These are phyloP conservation scores for Davidsoniella australis DNA, from an alignment of 2,329 filamentous ascomycete species.

Conservation along the genomic window DNA sequence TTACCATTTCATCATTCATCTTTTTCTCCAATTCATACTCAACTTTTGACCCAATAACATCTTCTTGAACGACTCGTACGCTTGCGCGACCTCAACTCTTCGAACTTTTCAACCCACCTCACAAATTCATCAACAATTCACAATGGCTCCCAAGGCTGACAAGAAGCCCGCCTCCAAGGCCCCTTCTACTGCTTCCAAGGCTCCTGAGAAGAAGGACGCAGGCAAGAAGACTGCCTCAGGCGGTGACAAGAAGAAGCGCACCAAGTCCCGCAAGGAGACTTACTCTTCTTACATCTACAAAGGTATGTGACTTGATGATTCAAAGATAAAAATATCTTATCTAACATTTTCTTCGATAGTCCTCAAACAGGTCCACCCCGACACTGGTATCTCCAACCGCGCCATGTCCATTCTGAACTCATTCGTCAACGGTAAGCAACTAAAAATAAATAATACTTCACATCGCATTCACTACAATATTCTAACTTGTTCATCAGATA, in stretches of 20 bases:
- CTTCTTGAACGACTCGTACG: neutral
- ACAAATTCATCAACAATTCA: constrained; percentile 20
- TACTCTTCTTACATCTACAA: constrained; percentile 99
- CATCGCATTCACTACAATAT: constrained; percentile 3
- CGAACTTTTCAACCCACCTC: constrained; percentile 7
- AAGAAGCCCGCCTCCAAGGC: constrained; percentile 99
- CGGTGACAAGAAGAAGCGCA: constrained; percentile 99
- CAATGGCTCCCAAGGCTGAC: constrained; percentile 96
- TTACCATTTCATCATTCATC: constrained; percentile 27
- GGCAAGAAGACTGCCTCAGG: constrained; percentile 97
- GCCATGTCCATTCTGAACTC: constrained; percentile 99
- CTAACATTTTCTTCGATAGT: constrained; percentile 35
- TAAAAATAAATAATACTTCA: neutral
- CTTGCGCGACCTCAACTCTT: neutral
- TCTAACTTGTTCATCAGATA: constrained; percentile 43
- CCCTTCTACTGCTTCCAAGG: constrained; percentile 53
- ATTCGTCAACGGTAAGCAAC: constrained; percentile 83
- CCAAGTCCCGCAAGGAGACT: constrained; percentile 99
- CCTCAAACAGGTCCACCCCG: constrained; percentile 98
- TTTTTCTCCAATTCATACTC: constrained; percentile 15
- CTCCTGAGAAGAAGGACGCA: constrained; percentile 93
- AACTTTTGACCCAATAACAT: neutral
- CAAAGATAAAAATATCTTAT: no score
- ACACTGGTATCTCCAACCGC: constrained; percentile 99
- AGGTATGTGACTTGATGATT: constrained; percentile 54